Percentiles rank a stretch among this genome's conserved stretches.
These are phyloP conservation scores for Allium cepa DNA, from an alignment of 106 monocot species.

Conservation along the genomic window DNA sequence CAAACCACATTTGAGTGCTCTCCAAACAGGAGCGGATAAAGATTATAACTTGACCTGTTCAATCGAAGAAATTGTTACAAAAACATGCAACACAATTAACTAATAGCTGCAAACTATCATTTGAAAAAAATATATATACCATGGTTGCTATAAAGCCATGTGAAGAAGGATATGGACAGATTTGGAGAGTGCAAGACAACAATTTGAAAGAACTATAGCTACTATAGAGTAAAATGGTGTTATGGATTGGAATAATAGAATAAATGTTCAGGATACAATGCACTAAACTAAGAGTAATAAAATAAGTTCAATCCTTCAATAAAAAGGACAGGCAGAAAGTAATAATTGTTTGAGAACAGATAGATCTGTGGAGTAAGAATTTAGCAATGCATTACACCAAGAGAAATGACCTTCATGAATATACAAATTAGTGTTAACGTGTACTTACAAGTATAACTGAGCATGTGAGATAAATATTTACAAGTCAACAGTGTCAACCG, in stretches of 20 bases:
- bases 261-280: neutral
- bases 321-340: neutral
- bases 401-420: neutral
- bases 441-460: neutral
- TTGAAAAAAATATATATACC: neutral
- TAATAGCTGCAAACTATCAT: conserved; percentile 1
- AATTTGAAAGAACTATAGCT: neutral
- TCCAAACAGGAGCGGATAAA: neutral
- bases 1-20: conserved; percentile 28
- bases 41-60: conserved; percentile 21
- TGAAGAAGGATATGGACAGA: neutral
- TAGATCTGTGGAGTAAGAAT: neutral
- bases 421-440: neutral
- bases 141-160: neutral
- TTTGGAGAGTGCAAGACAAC: neutral
- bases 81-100: neutral
- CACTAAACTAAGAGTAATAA: neutral
- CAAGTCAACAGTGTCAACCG: conserved; percentile 8
- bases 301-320: neutral
- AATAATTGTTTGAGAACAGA: neutral
- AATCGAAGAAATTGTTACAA: neutral
- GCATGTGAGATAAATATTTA: neutral
- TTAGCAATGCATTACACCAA: neutral
- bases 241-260: neutral
- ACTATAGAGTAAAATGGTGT: neutral